These are phyloP conservation scores for Closterium sp. DNA, from an alignment of 139 green algal genomes.

Conservation along the genomic window DNA sequence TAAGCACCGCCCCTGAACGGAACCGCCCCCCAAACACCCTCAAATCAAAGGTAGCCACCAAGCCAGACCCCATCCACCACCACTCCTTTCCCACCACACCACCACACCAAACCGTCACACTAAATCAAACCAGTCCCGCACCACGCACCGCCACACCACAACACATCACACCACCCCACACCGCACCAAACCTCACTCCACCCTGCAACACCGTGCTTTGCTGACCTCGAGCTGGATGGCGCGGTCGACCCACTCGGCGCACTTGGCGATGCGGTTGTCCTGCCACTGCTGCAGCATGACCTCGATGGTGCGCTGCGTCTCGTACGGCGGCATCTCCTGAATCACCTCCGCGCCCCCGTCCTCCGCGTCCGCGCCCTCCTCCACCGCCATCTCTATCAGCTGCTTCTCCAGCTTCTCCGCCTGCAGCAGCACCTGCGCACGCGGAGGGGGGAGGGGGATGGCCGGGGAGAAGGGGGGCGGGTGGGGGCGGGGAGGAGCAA, in stretches of 20 bases:
- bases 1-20: too few species aligned
- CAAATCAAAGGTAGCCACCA: not conserved
- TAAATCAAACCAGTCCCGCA: too few species aligned
- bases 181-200: not conserved
- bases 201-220: not conserved
- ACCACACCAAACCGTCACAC: too few species aligned
- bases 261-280: not conserved
- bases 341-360: conserved; percentile 30
- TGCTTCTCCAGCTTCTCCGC: conserved; percentile 37
- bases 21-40: not conserved
- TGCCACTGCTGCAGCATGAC: conserved; percentile 38
- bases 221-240: conserved; percentile 29
- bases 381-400: conserved; percentile 37
- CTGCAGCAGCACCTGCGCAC: conserved; percentile 6
- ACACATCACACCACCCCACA: not conserved
- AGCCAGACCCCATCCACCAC: not conserved
- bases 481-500: not conserved
- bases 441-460: not conserved
- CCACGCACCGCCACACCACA: not conserved
- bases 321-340: conserved; percentile 36
- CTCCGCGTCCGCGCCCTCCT: conserved; percentile 24
- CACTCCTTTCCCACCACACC: not conserved
- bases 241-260: conserved; percentile 31
- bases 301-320: conserved; percentile 25
- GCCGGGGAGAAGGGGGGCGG: not conserved